Evolutionary conservation across 495 filamentous ascomycete species (phyloP), one percentile per base, ranked within the genome.

Genomic region (Immersiella caudata): DNA sequence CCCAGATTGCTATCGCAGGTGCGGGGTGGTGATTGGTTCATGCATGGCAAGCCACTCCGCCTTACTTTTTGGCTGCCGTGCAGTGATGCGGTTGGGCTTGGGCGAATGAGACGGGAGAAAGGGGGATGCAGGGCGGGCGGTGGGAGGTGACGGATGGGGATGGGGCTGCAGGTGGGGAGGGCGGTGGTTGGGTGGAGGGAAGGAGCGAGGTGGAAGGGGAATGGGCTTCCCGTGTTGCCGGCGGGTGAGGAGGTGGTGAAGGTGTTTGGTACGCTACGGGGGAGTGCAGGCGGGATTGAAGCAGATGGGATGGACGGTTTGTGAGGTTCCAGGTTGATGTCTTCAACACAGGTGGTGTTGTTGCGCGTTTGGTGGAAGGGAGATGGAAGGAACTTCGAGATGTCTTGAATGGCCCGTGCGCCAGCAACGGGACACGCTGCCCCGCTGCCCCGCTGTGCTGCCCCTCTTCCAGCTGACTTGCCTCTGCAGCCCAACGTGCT

Each of bases 21-120:
- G 29, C 8, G 29, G 29, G 40, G 11, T 6, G 2, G 2, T 46
- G 11, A 46, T 46, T 46, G 40, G 40, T 46, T 46, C 40, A 46
- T 46, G 40, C 40, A 46, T 2, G 11, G 40, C 40, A 46, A 46
- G 40, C 40, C 40, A 46, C 40, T 14, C 40, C 63, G 63, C 63
- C 63, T 65, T 65, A 65, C 63, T 65, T 65, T 65, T 65, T 46
- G 6, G 40, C 11, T 46, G 40, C 29, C 14, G 56, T 26, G 40
- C 40, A 14, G 29, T 61, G 36, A 40, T 49, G 59, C 35, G 59
- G 29, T 22, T 59, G 56, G 22, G 40, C 11, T 2, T 46, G 9
- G 16, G 40, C 40, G 40, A 46, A 46, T 46, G 11, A 46, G 40
- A 36, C 6, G 33, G 33, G 33, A 12, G 12, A 36, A 6, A 18